Evolutionary conservation across 2,329 filamentous ascomycete genomes (phyloP), one percentile per base, ranked within the genome.

Genomic region (Colletotrichum euphorbiae): DNA sequence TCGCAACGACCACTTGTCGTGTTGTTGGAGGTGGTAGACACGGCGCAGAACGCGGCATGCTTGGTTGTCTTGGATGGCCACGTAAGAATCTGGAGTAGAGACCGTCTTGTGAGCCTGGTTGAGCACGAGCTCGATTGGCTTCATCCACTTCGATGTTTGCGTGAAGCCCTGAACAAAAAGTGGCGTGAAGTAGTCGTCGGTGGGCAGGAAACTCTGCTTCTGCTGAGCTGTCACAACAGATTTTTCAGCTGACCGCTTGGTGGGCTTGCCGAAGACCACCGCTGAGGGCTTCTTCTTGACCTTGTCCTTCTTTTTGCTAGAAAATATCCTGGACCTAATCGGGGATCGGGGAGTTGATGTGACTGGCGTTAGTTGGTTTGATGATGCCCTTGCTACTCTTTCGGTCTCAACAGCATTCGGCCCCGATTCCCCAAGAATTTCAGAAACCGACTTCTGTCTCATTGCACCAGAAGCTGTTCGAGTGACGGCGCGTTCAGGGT

Each of bases 1-100:
- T 59, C 95, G 88, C 52, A 99, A 80, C 5, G 94, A 96, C 95
- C 96, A 98, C 74, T 95, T 91, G 73, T 97, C 94, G 36, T 91
- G 89, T 74, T 95, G 93, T 75, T 99, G 96, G 28, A 98, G 83
- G 70, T 95, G 90, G 76, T 98, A 97, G 2, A 99, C 93, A 13
- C 93, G 86, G 63, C 93, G 90, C 4, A 98, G 79, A 33, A 97
- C 92, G 63, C 93, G 91, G 74, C 93, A 96, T 59, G 97, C 93
- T 77, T 97, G 93, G 66, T 91, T 90, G 74, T 98, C 94, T 55
- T 93, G 89, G 45, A 97, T 89, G 48, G 93, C 91, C 1, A 97
- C 87, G 66, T 93, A 90, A 57, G 94, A 90, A 75, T 98, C 94
- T 1, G 90, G 85, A 0, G 95, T 98, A 2, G 91, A 94, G 11